Evolutionary conservation across 2,329 filamentous ascomycete genomes (phyloP).

Genomic region (Trichoderma sp.): DNA sequence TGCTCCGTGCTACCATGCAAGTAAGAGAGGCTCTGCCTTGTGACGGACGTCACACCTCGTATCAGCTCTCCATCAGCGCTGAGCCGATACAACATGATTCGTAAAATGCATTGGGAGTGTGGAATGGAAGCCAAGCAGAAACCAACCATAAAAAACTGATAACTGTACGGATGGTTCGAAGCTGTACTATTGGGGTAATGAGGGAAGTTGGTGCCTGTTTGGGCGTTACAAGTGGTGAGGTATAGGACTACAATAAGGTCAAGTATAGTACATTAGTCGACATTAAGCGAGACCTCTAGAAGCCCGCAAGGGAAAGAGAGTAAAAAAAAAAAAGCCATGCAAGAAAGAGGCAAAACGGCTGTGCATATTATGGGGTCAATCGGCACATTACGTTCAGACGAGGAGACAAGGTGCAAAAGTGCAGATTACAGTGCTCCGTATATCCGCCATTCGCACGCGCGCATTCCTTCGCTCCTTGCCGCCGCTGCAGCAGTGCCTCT

Average conservation of each 20-base stretch:
- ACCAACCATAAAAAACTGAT: background rate
- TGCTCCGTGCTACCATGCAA: background rate
- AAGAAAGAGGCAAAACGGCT: background rate
- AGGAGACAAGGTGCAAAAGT: background rate
- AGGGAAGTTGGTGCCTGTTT: background rate
- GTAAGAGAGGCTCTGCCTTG: background rate
- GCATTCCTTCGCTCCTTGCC: conserved; percentile 16
- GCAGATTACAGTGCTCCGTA: background rate
- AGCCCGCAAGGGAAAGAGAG: background rate
- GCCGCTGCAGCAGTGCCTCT: background rate
- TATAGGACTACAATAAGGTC: background rate
- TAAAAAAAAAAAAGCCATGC: background rate
- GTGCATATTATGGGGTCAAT: background rate
- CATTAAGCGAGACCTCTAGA: background rate
- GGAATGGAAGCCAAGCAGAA: background rate
- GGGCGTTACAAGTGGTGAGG: background rate
- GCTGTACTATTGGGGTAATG: background rate
- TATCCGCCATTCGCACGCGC: background rate
- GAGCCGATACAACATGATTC: background rate
- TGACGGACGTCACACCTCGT: background rate
- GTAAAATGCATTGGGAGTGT: no score
- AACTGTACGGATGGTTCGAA: background rate
- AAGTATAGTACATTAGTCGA: background rate
- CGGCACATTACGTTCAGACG: background rate
- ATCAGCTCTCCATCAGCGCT: background rate